Percentiles rank a stretch among this genome's conserved stretches.
phyloP scores from a whole-genome alignment of 2,329 filamentous ascomycete genomes.

The Ophiostoma sp. region DNA sequence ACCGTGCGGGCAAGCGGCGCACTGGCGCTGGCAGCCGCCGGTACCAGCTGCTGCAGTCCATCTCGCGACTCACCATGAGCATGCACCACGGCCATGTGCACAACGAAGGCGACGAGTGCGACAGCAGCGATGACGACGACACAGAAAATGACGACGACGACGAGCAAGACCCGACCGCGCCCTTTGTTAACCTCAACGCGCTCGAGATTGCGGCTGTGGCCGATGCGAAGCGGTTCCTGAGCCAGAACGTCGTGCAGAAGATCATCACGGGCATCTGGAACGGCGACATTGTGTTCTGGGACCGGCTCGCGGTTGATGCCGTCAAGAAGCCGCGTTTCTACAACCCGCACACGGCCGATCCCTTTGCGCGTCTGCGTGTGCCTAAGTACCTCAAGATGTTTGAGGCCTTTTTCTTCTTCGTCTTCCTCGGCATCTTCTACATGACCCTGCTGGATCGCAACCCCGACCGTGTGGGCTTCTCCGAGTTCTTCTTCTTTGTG shows the following conservation, averaged over 20 bases:
- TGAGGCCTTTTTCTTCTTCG: slow-evolving; percentile 73
- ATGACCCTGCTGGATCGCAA: slow-evolving; percentile 73
- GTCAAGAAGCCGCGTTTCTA: slow-evolving; percentile 74
- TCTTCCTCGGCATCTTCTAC: slow-evolving; percentile 77
- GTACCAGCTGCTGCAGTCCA: slow-evolving; percentile 48
- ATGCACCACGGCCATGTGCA: slow-evolving; percentile 37
- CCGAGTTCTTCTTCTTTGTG: slow-evolving; percentile 69
- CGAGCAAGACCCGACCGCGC: slow-evolving; percentile 59
- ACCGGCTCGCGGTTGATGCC: slow-evolving; percentile 65
- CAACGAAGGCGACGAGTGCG: slow-evolving; percentile 44
- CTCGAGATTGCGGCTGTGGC: slow-evolving; percentile 80
- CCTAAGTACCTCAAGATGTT: slow-evolving; percentile 81
- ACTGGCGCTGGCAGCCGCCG: slow-evolving; percentile 43
- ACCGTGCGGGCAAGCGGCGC: slow-evolving; percentile 11
- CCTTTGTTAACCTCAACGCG: slow-evolving; percentile 76
- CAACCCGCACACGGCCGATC: slow-evolving; percentile 60
- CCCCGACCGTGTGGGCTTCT: slow-evolving; percentile 57
- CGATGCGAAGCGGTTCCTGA: slow-evolving; percentile 77
- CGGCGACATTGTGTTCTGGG: slow-evolving; percentile 84
- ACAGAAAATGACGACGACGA: slow-evolving; percentile 41
- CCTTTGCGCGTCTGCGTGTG: slow-evolving; percentile 69
- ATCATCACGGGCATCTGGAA: slow-evolving; percentile 82
- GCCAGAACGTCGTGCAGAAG: slow-evolving; percentile 73
- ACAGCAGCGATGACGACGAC: slow-evolving; percentile 42
- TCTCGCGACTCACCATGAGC: slow-evolving; percentile 52